Evolutionary conservation across 2,329 filamentous ascomycete genomes (phyloP), one percentile per base, ranked within the genome.

Genomic region (Sporothrix sp.): DNA sequence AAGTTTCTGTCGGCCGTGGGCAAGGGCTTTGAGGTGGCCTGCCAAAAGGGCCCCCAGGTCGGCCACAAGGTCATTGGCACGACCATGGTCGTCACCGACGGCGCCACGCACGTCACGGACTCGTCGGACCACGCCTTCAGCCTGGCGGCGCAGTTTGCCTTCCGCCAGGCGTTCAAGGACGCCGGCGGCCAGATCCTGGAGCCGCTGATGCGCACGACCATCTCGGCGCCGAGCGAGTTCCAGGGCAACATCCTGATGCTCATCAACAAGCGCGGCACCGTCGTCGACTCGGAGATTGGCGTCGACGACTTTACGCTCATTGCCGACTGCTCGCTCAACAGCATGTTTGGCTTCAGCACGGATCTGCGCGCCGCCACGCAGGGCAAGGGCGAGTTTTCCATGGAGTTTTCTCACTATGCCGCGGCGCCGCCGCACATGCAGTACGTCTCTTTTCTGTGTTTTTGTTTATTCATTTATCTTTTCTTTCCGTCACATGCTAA

Each of bases 401-500:
- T 98, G 93, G 93, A 98, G 71, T 98, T 98, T 63, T 93, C 86
- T 68, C 93, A 97, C 71, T 98, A 98, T 63, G 82, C 86, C 48
- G 76, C 88, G 47, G 88, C 93, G 53, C 85, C 90, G 44, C 80
- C 81, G 61, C 90, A 97, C 65, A 66, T 97, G 66, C 93, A 98
- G 84, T 86, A 83, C 65, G 82, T 79, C 56, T 39, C 50, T 16
- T 23, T 20, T 7, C n/a, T 18, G 18, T 23, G 37, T 52, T 28
- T 32, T 44, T 7, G 4, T 56, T 30, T 61, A 51, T 9, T 4
- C n/a, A 9, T 7, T 18, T 43, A 16, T 49, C 37, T 18, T 46
- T 55, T 53, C n/a, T n/a, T n/a, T n/a, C n/a, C n/a, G n/a, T n/a
- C n/a, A n/a, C n/a, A n/a, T n/a, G 38, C 64, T 66, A 54, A 66